Evolutionary conservation across 257 asterid species (phyloP).

Genomic region (Plantago elongata): DNA sequence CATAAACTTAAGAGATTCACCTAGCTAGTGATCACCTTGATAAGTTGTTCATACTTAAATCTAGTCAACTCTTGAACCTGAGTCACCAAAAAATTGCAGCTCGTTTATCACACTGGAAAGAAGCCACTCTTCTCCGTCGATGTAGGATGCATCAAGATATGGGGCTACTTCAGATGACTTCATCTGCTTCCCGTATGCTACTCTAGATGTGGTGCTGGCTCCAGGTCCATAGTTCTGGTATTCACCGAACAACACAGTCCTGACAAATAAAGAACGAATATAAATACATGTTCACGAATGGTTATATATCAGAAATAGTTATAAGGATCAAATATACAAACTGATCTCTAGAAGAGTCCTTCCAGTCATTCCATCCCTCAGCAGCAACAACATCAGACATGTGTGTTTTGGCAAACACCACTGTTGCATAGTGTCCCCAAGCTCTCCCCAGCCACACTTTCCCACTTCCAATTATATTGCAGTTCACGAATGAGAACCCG

Average conservation of each 20-base stretch:
- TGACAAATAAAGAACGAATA: slow-evolving; percentile 17
- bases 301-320: background rate
- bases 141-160: slow-evolving; percentile 46
- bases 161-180: slow-evolving; percentile 53
- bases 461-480: slow-evolving; percentile 59
- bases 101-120: slow-evolving; percentile 7
- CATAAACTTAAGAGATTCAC: too few species aligned
- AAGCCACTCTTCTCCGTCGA: slow-evolving; percentile 79
- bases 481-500: slow-evolving; percentile 76
- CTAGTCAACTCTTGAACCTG: background rate
- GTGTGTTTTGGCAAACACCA: slow-evolving; percentile 47
- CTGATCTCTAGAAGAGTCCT: slow-evolving; percentile 63
- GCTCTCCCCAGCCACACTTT: slow-evolving; percentile 88
- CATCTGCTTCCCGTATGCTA: slow-evolving; percentile 52
- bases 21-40: background rate
- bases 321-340: slow-evolving; percentile 23
- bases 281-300: background rate
- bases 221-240: slow-evolving; percentile 65
- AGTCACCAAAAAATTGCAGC: background rate
- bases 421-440: slow-evolving; percentile 73
- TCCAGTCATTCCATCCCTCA: slow-evolving; percentile 87
- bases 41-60: background rate
- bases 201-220: slow-evolving; percentile 44
- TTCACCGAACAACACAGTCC: slow-evolving; percentile 77
- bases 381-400: slow-evolving; percentile 66